These are phyloP conservation scores for Leishmania mexicana DNA, from an alignment of 208 protist species.

Conservation along the genomic window DNA sequence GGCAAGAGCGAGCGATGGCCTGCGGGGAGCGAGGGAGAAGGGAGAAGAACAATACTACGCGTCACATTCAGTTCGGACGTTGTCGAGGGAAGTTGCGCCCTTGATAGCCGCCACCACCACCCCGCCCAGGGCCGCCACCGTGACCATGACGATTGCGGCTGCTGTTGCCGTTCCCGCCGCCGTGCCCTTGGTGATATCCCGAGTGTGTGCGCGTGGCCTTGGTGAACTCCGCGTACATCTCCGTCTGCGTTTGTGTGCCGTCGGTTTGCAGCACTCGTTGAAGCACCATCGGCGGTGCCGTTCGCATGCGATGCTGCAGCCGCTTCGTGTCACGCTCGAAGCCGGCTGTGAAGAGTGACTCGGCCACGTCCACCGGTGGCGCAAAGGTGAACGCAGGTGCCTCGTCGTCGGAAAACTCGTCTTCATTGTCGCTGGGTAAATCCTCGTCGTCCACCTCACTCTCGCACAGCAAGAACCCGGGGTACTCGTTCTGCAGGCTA, in stretches of 20 bases:
- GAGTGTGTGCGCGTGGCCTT: constrained; percentile 4
- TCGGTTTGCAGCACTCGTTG: constrained; percentile 79
- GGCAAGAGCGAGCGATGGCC: neutral
- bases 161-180: constrained; percentile 8
- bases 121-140: constrained; percentile 5
- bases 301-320: constrained; percentile 89
- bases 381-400: constrained; percentile 89
- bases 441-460: constrained; percentile 90
- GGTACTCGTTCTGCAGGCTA: constrained; percentile 86
- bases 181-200: neutral
- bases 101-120: constrained; percentile 21
- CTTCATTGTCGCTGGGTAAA: constrained; percentile 79
- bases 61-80: constrained; percentile 2
- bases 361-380: constrained; percentile 77
- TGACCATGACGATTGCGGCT: constrained; percentile 10
- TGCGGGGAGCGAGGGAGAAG: neutral
- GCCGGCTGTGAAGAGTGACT: constrained; percentile 87
- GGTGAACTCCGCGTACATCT: constrained; percentile 70
- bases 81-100: constrained; percentile 11
- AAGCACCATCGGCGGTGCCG: constrained; percentile 82
- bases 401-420: constrained; percentile 91
- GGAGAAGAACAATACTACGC: neutral
- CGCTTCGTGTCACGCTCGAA: constrained; percentile 88
- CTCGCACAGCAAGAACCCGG: constrained; percentile 88
- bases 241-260: constrained; percentile 66